phyloP scores from a whole-genome alignment of 371 early-diverging fungal species.

The Zancudomyces culisetae region DNA sequence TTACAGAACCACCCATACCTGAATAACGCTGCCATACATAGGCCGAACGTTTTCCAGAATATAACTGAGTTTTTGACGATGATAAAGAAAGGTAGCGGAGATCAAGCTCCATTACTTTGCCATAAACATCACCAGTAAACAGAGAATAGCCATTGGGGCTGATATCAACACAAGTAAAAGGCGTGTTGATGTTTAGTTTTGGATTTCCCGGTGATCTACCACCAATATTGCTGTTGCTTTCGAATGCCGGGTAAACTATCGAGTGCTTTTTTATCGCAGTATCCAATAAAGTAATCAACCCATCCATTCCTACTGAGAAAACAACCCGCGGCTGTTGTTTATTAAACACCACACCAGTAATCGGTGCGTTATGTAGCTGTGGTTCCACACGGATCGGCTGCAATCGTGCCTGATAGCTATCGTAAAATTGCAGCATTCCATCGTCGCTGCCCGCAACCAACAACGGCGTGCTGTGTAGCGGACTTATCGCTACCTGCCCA shows the following conservation, averaged over 20 bases:
- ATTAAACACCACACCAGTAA: background rate
- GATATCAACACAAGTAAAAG: background rate
- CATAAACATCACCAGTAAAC: background rate
- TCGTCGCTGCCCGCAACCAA: background rate
- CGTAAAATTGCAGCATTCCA: background rate
- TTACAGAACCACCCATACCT: background rate
- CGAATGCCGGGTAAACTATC: no score
- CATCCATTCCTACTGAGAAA: background rate
- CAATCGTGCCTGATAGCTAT: background rate
- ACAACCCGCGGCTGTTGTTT: background rate
- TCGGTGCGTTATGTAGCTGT: background rate
- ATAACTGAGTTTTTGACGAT: no score
- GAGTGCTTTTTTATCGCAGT: background rate
- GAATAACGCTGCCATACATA: background rate
- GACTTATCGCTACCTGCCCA: background rate
- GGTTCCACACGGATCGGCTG: background rate
- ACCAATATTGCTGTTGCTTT: no score
- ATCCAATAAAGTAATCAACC: background rate
- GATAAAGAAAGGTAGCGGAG: background rate
- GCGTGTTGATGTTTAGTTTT: background rate
- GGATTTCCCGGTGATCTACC: no score
- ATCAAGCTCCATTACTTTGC: background rate
- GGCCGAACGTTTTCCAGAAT: no score
- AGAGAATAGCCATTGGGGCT: background rate
- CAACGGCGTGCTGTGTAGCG: background rate